These are phyloP conservation scores for Arbutus unedo DNA, from an alignment of 148 eudicot genomes.

Conservation along the genomic window DNA sequence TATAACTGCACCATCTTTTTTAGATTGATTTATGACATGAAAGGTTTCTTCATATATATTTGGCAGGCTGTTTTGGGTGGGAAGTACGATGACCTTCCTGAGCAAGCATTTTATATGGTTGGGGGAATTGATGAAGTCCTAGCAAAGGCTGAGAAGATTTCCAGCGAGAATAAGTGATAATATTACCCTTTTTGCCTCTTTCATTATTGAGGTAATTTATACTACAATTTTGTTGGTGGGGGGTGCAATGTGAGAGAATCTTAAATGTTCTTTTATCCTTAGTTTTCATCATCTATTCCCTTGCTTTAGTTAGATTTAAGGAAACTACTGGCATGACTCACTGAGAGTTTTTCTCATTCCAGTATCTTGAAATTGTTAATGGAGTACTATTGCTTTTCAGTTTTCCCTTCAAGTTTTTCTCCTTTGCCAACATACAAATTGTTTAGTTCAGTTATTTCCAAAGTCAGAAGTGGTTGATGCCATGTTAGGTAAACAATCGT, in stretches of 20 bases:
- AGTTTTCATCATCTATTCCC: not conserved
- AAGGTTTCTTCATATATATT: not conserved
- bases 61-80: slow-evolving; percentile 72
- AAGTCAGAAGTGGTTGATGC: not conserved
- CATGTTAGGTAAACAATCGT: not conserved
- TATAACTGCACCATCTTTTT: not conserved
- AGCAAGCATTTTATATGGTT: slow-evolving; percentile 77
- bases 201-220: not conserved
- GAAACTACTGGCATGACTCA: not conserved
- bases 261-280: slow-evolving; percentile 6
- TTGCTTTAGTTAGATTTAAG: not conserved
- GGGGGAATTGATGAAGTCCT: slow-evolving; percentile 69
- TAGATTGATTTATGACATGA: not conserved
- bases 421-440: not conserved
- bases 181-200: slow-evolving; percentile 11
- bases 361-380: not conserved
- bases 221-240: not conserved
- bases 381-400: slow-evolving; percentile 1
- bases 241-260: not conserved
- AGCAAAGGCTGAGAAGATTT: slow-evolving; percentile 71
- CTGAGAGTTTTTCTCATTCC: slow-evolving; percentile 8
- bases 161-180: slow-evolving; percentile 50
- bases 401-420: not conserved
- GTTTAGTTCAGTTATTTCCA: not conserved
- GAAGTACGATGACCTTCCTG: slow-evolving; percentile 65